Base-by-base conservation (phyloP, 106 monocot species). In the Amphibolis antarctica region DNA sequence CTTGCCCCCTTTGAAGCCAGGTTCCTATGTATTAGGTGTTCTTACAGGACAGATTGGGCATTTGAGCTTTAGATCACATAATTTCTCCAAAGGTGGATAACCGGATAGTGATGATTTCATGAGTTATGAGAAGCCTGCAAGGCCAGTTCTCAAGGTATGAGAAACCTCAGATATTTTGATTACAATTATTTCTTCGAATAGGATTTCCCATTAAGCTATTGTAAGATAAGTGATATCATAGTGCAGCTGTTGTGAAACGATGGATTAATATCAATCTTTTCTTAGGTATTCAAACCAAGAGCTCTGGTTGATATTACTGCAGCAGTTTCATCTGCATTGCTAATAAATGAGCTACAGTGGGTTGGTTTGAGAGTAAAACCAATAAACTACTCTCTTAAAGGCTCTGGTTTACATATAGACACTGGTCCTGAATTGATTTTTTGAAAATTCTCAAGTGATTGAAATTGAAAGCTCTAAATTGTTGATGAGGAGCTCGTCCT, bases 261-360 rank as follows among this genome's bases (percentile, higher is more conserved):
- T 25, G 0, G 25, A 10, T 55, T 55, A 55, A 25, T 26, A 25
- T 55, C 13, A 27, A 1, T 55, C 36, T 60, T 36, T 60, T 20
- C 45, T 60, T 50, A 89, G 96, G 96, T 98, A 46, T 69, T 84
- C 66, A 85, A 80, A 28, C 89, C 89, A 55, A 82, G 96, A 54
- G 76, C 86, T 68, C 75, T 98, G 65, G 96, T 98, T 65, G 90
- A 98, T 70, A 85, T 98, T 62, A 15, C 75, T 70, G 76, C 90
- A 27, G 90, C 90, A 12, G 71, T 82, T 46, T 87, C 89, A 55
- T 90, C 90, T 61, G 86, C 82, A 31, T 70, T 98, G 71, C 72
- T 98, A 25, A 98, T 98, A 85, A 91, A 98, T 75, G 98, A 90
- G 65, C 73, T 81, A 36, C 98, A 98, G 62, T 91, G 98, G 90